phyloP scores from a whole-genome alignment of 768 basidiomycete genomes.

The Leucocoprinus leucothites region DNA sequence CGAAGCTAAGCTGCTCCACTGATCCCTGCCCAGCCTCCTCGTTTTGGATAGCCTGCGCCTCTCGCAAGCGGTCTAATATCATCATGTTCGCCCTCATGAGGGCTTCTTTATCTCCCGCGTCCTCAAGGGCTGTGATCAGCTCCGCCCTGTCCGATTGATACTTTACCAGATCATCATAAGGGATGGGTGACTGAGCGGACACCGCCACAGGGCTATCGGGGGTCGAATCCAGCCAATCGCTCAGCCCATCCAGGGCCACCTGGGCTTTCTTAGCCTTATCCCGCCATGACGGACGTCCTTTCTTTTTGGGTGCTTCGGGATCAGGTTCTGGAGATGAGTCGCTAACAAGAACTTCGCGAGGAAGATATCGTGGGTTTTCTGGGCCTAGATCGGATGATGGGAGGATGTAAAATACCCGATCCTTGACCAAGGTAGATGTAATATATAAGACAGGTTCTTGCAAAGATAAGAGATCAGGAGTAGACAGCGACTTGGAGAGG shows the following conservation, averaged over 20 bases:
- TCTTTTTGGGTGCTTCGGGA: constrained; percentile 39
- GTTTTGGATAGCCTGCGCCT: constrained; percentile 44
- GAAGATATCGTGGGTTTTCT: constrained; percentile 61
- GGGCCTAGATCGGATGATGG: constrained; percentile 49
- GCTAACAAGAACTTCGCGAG: constrained; percentile 60
- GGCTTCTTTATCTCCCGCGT: constrained; percentile 25
- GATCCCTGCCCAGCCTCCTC: constrained; percentile 25
- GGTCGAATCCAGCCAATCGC: constrained; percentile 36
- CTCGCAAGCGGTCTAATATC: constrained; percentile 51
- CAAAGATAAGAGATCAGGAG: constrained; percentile 39
- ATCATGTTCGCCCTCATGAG: constrained; percentile 44
- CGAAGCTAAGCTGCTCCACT: constrained; percentile 5
- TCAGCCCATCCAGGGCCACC: constrained; percentile 44
- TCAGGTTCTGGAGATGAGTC: constrained; percentile 29
- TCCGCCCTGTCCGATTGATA: constrained; percentile 33
- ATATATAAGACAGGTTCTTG: constrained; percentile 50
- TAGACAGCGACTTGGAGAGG: constrained; percentile 45
- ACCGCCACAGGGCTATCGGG: background rate
- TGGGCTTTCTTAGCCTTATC: constrained; percentile 57
- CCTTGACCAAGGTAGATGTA: constrained; percentile 43
- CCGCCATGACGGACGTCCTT: constrained; percentile 61
- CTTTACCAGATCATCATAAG: constrained; percentile 30
- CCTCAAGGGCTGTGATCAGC: constrained; percentile 27
- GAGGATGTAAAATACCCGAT: constrained; percentile 55
- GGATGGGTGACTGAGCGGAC: background rate